phyloP scores from a whole-genome alignment of 208 protist genomes.

The Wallacemonas rigidus region DNA sequence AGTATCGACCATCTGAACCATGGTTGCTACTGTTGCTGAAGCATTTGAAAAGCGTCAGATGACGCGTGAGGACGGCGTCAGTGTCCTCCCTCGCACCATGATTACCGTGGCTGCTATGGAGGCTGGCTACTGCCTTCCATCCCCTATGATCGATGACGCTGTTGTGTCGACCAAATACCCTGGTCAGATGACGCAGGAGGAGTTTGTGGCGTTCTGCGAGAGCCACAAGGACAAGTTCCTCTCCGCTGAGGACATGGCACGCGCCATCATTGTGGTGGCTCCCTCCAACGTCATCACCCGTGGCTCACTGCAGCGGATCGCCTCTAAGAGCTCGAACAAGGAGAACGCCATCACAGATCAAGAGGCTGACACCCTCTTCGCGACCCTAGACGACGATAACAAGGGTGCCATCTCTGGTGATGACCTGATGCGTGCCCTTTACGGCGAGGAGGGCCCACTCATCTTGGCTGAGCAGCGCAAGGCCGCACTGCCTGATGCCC shows the following conservation, averaged over 20 bases:
- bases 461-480: conserved; percentile 58
- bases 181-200: conserved; percentile 72
- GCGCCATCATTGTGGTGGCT: conserved; percentile 64
- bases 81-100: conserved; percentile 56
- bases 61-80: conserved; percentile 64
- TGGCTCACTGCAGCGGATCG: conserved; percentile 69
- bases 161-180: conserved; percentile 43
- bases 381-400: conserved; percentile 66
- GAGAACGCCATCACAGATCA: conserved; percentile 52
- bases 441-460: conserved; percentile 61
- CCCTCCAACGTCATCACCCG: conserved; percentile 75
- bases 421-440: conserved; percentile 74
- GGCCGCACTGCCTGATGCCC: conserved; percentile 27
- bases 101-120: conserved; percentile 80
- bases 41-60: conserved; percentile 75
- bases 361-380: conserved; percentile 83
- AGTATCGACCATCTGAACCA: conserved; percentile 23
- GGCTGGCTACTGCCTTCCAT: conserved; percentile 68
- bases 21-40: conserved; percentile 60
- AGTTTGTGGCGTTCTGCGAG: conserved; percentile 75
- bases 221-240: conserved; percentile 46
- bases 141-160: conserved; percentile 65
- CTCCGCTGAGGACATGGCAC: conserved; percentile 65
- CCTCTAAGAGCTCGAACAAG: conserved; percentile 38
- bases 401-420: conserved; percentile 71